Evolutionary conservation across 1,139 yeast species (phyloP), one percentile per base, ranked within the genome.

Genomic region (Yamadazyma sp.): DNA sequence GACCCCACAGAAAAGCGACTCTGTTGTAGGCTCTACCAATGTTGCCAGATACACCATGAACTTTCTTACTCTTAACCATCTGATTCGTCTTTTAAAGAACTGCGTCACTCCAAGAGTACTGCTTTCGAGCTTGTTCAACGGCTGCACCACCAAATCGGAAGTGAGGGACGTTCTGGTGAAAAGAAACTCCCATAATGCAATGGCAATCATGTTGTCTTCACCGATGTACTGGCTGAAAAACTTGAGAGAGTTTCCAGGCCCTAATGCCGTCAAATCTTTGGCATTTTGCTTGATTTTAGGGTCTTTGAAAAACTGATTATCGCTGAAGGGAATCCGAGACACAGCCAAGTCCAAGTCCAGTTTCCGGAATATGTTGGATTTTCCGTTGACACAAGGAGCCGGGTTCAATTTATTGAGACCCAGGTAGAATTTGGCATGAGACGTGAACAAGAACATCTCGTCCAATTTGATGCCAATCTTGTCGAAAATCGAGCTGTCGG

Each of bases 371-470:
- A 88, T 54, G 56, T 88, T 88, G 16, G 95, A 85, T 57, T 89
- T 88, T n/a, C 96, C 96, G 68, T 86, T 88, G 35, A 88, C 95
- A 62, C 96, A 88, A 0, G 96, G 95, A 0, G 95, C 95, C 16
- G 86, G 63, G n/a, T 83, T 78, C 12, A 84, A 62, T 44, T 80
- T 77, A 57, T 88, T 88, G 52, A 88, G 78, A 25, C 87, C 81
- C 6, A 83, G 78, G 59, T 88, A 88, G 57, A 88, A 87, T 61
- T 87, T 87, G 40, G 90, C 80, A 61, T 88, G 96, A 1, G 95
- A 79, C 0, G 95, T 83, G 35, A 83, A 71, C 54, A 88, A 65
- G 57, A 87, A 88, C 87, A 87, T 82, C 57, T 88, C 96, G 62
- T 88, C 96, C 34, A 88, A 67, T 49, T 73, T 69, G n/a, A 88